Conservation (phyloP, 495 filamentous ascomycete species). For the Friedmanniomyces endolithicus region DNA sequence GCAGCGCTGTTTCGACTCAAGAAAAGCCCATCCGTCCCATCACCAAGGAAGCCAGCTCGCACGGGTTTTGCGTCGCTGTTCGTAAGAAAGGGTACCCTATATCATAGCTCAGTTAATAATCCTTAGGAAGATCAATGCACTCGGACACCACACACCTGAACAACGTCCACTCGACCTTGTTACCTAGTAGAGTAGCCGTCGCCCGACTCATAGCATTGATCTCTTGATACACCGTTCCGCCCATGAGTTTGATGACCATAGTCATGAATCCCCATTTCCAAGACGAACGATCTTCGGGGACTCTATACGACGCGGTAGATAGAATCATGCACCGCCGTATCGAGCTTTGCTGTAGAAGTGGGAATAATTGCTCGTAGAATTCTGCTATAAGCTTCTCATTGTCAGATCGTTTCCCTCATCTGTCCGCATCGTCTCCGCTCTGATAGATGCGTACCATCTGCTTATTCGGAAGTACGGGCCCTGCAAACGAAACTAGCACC, state of each 20-base stretch:
- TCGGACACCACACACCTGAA: not conserved
- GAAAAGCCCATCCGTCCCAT: not conserved
- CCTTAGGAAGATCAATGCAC: too few species aligned
- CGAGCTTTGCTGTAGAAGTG: not conserved
- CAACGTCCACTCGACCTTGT: not conserved
- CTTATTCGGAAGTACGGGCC: too few species aligned
- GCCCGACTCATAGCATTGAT: not conserved
- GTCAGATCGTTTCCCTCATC: too few species aligned
- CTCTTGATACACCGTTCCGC: not conserved
- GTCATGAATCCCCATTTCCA: not conserved
- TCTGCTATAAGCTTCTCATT: not conserved
- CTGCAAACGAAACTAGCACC: conserved; percentile 4
- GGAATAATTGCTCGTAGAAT: conserved; percentile 3
- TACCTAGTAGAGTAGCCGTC: not conserved
- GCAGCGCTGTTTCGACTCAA: conserved; percentile 2
- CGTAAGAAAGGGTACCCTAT: not conserved
- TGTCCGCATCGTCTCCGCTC: too few species aligned
- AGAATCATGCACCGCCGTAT: not conserved
- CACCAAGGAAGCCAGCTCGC: not conserved
- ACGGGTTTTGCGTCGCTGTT: not conserved
- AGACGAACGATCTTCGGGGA: not conserved
- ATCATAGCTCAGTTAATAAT: too few species aligned
- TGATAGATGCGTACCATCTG: too few species aligned
- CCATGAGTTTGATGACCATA: not conserved
- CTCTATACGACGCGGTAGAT: not conserved